Conservation (phyloP, 1,284 basidiomycete genomes). For the Trametes pubescens region DNA sequence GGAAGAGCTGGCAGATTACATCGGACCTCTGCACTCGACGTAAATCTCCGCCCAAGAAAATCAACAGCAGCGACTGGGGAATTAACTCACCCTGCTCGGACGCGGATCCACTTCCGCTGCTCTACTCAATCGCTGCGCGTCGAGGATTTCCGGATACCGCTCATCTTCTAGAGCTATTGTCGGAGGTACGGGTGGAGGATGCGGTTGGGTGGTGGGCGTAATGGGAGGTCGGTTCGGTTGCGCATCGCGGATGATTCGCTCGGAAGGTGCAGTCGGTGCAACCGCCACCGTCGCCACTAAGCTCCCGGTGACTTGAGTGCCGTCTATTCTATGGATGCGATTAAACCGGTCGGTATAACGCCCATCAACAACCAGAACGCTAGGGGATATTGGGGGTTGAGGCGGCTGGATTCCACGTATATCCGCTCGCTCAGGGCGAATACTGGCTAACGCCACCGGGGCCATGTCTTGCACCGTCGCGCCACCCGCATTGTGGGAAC, state of each 20-base stretch:
- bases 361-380: constrained; percentile 10
- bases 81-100: constrained; percentile 7
- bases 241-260: background rate
- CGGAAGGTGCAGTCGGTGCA: too few species aligned
- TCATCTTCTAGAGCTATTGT: background rate
- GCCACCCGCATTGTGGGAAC: constrained; percentile 15
- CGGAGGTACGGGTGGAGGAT: background rate
- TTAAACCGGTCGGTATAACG: constrained; percentile 7
- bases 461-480: background rate
- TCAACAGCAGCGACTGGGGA: background rate
- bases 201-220: background rate
- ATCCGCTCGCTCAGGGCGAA: background rate
- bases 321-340: background rate
- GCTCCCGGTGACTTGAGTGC: background rate
- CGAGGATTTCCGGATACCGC: background rate
- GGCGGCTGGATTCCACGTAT: background rate
- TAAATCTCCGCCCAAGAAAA: too few species aligned
- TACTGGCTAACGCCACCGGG: background rate
- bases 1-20: constrained; percentile 6
- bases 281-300: too few species aligned
- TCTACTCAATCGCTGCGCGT: constrained; percentile 8
- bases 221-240: background rate
- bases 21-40: background rate
- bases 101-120: constrained; percentile 12
- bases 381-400: background rate